Evolutionary conservation across 2,329 filamentous ascomycete species (phyloP).

Genomic region (Setomelanomma holmii): DNA sequence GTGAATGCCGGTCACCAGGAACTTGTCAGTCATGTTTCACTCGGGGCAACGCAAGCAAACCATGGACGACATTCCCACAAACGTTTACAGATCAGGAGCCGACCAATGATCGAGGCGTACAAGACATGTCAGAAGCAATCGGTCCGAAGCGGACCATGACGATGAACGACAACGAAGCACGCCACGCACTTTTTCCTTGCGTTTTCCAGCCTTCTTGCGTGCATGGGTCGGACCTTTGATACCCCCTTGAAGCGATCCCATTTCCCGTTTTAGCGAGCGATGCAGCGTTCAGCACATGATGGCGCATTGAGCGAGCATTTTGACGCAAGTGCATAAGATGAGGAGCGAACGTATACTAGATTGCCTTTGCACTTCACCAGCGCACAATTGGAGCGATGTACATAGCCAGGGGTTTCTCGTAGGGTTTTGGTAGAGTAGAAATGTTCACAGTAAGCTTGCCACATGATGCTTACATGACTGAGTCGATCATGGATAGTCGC

Average conservation of each 20-base stretch:
- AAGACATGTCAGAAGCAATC: too few relatives aligned
- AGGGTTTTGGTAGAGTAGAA: too few relatives aligned
- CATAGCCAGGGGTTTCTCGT: too few relatives aligned
- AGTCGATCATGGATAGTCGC: too few relatives aligned
- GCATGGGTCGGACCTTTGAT: slow-evolving; percentile 41
- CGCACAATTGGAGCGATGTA: too few relatives aligned
- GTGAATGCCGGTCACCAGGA: slow-evolving; percentile 13
- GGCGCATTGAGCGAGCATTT: slow-evolving; percentile 15
- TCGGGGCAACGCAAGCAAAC: too few relatives aligned
- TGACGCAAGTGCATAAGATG: slow-evolving; percentile 12
- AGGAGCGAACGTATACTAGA: slow-evolving; percentile 1
- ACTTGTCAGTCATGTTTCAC: slow-evolving; percentile 7
- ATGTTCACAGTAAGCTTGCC: too few relatives aligned
- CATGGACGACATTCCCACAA: too few relatives aligned
- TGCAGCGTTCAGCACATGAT: slow-evolving; percentile 14
- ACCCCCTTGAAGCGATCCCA: slow-evolving; percentile 25
- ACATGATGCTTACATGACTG: too few relatives aligned
- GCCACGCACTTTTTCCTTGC: neutral
- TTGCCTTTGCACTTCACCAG: slow-evolving; percentile 12
- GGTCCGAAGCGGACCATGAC: too few relatives aligned
- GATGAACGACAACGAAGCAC: neutral
- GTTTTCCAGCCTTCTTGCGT: slow-evolving; percentile 7
- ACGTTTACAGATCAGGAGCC: neutral
- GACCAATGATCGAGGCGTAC: too few relatives aligned
- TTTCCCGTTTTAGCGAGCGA: slow-evolving; percentile 4